These are phyloP conservation scores for Stagonosporopsis rhizophila DNA, from an alignment of 2,329 filamentous ascomycete species.

Conservation along the genomic window DNA sequence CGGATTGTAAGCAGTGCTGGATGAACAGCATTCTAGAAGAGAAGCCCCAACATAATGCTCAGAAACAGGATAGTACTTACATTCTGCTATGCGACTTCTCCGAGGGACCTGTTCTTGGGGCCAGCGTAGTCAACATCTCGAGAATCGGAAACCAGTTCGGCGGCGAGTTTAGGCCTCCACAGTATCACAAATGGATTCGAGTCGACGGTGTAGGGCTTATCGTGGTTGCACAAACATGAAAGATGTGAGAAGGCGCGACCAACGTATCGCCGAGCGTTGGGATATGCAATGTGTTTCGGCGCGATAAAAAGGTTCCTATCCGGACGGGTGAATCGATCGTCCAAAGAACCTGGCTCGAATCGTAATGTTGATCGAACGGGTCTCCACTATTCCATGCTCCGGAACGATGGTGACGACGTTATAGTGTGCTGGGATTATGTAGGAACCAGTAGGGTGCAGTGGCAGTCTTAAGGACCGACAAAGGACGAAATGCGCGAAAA, in stretches of 20 bases:
- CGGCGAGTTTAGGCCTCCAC: too few relatives aligned
- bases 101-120: background rate
- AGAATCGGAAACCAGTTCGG: background rate
- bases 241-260: background rate
- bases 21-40: background rate
- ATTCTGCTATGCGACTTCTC: background rate
- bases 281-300: constrained; percentile 3
- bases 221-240: background rate
- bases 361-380: constrained; percentile 8
- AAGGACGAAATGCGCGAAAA: background rate
- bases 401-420: constrained; percentile 5
- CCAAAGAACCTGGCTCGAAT: background rate
- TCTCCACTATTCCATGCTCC: constrained; percentile 7
- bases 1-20: background rate
- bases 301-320: background rate
- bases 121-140: constrained; percentile 5
- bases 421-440: background rate
- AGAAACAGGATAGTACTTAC: background rate
- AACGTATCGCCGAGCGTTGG: background rate
- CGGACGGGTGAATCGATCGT: constrained; percentile 2
- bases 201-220: background rate
- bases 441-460: background rate
- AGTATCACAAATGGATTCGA: background rate
- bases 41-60: too few relatives aligned
- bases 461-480: background rate